These are phyloP conservation scores for Globisporangium radiosum DNA, from an alignment of 352 stramenopile genomes.

Conservation along the genomic window DNA sequence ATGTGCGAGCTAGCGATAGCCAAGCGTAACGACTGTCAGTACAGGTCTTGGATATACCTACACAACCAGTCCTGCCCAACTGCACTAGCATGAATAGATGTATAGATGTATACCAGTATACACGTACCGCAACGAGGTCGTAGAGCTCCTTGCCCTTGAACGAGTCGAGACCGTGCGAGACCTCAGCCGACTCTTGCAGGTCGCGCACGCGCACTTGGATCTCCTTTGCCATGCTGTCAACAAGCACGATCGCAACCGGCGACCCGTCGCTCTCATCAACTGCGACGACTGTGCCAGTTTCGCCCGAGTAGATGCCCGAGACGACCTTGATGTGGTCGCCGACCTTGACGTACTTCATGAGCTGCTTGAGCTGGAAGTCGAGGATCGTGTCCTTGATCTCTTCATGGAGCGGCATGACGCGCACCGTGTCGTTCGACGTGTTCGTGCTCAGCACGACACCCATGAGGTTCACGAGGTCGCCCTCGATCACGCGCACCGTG, in stretches of 20 bases:
- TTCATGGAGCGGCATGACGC: conserved; percentile 86
- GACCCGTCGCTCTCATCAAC: conserved; percentile 80
- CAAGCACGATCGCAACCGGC: conserved; percentile 82
- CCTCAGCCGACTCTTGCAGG: conserved; percentile 85
- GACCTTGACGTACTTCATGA: conserved; percentile 91
- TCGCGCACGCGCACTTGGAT: conserved; percentile 89
- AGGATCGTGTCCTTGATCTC: conserved; percentile 89
- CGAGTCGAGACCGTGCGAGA: conserved; percentile 84
- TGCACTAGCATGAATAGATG: too few relatives aligned
- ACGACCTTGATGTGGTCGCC: conserved; percentile 90
- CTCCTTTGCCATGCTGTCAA: conserved; percentile 87
- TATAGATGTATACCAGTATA: too few relatives aligned
- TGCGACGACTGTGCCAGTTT: conserved; percentile 86
- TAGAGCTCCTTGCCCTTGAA: conserved; percentile 89
- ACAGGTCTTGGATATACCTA: too few relatives aligned
- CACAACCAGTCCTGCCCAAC: too few relatives aligned
- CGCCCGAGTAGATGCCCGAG: conserved; percentile 82
- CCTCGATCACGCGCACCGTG: conserved; percentile 84
- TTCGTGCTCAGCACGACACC: conserved; percentile 87
- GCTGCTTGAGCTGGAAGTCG: conserved; percentile 84
- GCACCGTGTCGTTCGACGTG: conserved; percentile 81
- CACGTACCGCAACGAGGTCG: conserved; percentile 77
- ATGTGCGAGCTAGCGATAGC: conserved; percentile 49
- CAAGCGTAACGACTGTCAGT: too few relatives aligned
- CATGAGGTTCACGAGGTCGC: conserved; percentile 87